Percentiles rank a stretch among this genome's conserved stretches.
phyloP scores from a whole-genome alignment of 148 eudicot species.

The Spergularia marina region DNA sequence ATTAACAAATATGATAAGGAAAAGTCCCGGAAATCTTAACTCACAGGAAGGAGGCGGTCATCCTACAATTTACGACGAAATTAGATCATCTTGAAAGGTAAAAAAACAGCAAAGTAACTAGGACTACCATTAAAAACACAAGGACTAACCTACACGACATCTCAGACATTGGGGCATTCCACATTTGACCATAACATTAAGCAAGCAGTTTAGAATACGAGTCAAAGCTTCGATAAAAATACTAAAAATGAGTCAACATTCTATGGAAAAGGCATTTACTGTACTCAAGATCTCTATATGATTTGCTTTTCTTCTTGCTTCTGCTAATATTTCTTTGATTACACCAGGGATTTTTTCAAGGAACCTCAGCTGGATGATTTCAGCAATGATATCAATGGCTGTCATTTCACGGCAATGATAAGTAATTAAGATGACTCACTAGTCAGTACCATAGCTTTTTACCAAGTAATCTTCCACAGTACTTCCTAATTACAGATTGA shows the following conservation, averaged over 20 bases:
- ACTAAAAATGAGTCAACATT: not conserved
- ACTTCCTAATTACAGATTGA: not conserved
- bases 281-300: not conserved
- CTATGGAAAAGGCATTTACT: not conserved
- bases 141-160: not conserved
- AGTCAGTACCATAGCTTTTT: not conserved
- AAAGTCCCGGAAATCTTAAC: not conserved
- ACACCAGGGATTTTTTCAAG: conserved; percentile 30
- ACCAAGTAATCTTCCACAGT: not conserved
- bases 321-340: not conserved
- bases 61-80: not conserved
- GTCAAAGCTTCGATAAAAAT: not conserved
- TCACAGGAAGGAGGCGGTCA: not conserved
- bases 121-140: too few relatives aligned
- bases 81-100: not conserved
- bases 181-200: too few relatives aligned
- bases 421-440: not conserved
- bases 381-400: conserved; percentile 26
- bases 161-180: not conserved
- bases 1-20: not conserved
- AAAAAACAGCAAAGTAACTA: not conserved
- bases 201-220: not conserved
- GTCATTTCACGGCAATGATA: conserved; percentile 12
- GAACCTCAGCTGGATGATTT: conserved; percentile 40
- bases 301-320: not conserved